Evolutionary conservation across 306 rosid genomes (phyloP).

Genomic region (Myrica gale): DNA sequence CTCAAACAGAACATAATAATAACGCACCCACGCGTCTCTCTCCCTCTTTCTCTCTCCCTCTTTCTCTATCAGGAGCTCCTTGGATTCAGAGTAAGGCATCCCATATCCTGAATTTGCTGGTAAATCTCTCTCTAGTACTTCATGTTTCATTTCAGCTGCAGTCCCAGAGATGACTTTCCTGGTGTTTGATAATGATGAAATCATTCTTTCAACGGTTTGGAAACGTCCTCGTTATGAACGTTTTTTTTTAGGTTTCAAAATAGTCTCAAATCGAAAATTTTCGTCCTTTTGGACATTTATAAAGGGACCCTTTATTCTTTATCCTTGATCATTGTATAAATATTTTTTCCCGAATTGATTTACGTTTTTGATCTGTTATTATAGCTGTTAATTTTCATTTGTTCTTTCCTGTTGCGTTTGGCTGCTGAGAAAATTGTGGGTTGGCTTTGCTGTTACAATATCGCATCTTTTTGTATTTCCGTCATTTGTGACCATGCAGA

Average conservation of each 20-base stretch:
- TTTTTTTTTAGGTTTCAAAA: neutral
- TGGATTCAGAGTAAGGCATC: neutral
- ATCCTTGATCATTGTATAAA: neutral
- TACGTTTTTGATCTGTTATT: slow-evolving; percentile 2
- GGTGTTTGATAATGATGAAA: neutral
- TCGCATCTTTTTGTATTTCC: neutral
- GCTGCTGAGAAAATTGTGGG: neutral
- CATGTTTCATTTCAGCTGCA: slow-evolving; percentile 6
- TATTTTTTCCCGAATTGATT: neutral
- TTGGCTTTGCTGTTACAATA: neutral
- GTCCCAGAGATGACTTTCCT: neutral
- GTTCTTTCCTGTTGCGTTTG: neutral
- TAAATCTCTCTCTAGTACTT: neutral
- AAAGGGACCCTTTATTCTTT: slow-evolving; percentile 19
- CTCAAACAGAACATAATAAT: neutral
- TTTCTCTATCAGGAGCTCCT: neutral
- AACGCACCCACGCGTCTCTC: neutral
- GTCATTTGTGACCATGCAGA: neutral
- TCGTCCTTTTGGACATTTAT: neutral
- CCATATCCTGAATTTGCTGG: slow-evolving; percentile 15
- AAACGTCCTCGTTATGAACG: neutral
- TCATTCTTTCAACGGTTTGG: neutral
- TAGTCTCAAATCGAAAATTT: neutral
- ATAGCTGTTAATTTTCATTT: neutral
- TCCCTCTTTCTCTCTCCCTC: neutral